Evolutionary conservation across 306 rosid species (phyloP), one percentile per base, ranked within the genome.

Genomic region (Begonia peltatifolia): DNA sequence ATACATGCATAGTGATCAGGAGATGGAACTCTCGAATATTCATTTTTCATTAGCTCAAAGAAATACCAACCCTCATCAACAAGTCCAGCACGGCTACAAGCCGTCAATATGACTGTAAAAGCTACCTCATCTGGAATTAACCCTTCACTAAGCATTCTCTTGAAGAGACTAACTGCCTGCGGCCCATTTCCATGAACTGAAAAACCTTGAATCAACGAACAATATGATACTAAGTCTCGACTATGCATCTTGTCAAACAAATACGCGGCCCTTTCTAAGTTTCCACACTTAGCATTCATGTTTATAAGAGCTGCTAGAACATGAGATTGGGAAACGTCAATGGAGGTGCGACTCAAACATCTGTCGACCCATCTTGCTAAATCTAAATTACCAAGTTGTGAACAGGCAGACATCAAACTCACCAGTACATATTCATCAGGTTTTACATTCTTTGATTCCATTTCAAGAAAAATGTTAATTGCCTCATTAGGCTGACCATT

Each of bases 231-330:
- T 7, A 83, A 2, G 65, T 80, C 89, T 9, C 57, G 73, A 12
- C 61, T 62, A 46, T 76, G 75, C 76, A 63, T 78, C 48, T 60
- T 71, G 22, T 64, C 67, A 52, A 87, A 83, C 71, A 80, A 65
- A 43, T 55, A 47, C 36, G 56, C 53, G 2, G 89, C 86, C 71
- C 84, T 68, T 35, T 77, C 84, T 69, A 87, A 68, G 74, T 87
- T 87, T 36, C 95, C 93, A 16, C 86, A 77, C 68, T 87, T 87
- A 0, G 86, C 93, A 80, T 80, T 82, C 95, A 87, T 80, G 67
- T 87, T 93, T 38, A 78, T 59, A 52, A 83, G 87, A 53, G 95
- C 84, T 12, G 87, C 70, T 35, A 51, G 57, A 51, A 87, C 77
- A 62, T 78, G 93, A 44, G 76, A 63, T 52, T 64, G 76, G 46